phyloP scores from a whole-genome alignment of 2,329 filamentous ascomycete genomes.

The Neopestalotiopsis rosae region DNA sequence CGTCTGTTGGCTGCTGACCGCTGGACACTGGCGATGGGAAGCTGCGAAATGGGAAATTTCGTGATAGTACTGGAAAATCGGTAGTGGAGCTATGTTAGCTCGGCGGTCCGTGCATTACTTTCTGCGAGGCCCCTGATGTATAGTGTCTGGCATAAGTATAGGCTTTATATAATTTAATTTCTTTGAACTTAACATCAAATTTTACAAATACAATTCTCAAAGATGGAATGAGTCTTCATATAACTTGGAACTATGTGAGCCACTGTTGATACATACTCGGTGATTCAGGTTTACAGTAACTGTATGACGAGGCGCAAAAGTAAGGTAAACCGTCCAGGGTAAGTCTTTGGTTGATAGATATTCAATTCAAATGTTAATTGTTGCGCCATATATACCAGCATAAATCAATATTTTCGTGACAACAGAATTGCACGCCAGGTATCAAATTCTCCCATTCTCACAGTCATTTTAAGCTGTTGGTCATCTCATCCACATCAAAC shows the following conservation, averaged over 20 bases:
- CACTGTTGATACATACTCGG: too few species aligned
- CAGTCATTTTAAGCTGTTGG: neutral
- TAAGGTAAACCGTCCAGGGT: too few species aligned
- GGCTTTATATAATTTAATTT: neutral
- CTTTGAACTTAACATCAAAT: neutral
- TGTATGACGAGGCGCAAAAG: too few species aligned
- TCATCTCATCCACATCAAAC: neutral
- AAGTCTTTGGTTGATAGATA: too few species aligned
- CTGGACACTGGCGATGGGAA: conserved; percentile 1
- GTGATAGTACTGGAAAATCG: conserved; percentile 16
- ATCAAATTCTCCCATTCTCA: neutral
- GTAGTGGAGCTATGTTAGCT: conserved; percentile 9
- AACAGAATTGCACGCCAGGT: neutral
- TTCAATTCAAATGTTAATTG: neutral
- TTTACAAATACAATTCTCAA: neutral
- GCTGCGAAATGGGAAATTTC: conserved; percentile 14
- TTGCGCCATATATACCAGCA: neutral
- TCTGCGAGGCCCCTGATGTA: neutral
- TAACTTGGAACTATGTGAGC: too few species aligned
- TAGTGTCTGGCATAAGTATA: neutral
- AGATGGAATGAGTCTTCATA: too few species aligned
- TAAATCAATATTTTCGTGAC: neutral
- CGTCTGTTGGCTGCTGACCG: neutral
- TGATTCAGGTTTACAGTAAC: too few species aligned
- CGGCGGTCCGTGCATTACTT: conserved; percentile 2